Evolutionary conservation across 2,329 filamentous ascomycete species (phyloP), one percentile per base, ranked within the genome.

Genomic region (Colletotrichum orbiculare): DNA sequence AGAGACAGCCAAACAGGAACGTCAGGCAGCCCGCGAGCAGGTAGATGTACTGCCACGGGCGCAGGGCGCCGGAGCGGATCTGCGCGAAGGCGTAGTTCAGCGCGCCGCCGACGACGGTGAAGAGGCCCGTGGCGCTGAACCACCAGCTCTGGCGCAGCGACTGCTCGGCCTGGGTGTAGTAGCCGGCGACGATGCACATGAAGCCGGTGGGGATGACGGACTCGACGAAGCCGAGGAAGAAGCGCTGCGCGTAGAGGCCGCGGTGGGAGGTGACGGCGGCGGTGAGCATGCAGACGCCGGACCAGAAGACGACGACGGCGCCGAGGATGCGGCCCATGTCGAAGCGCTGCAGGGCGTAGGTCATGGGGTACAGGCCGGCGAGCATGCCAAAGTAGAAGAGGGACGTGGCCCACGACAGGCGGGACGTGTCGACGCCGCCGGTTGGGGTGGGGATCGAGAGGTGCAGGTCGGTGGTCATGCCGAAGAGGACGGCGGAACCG

Each of bases 331-430:
- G 82, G n/a, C 88, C 85, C 2, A 87, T 82, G 64, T 87, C 81
- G 78, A 92, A 91, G 17, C 86, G 85, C 74, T 94, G 91, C 1
- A 92, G 80, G 0, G 86, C 80, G 65, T 90, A 92, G 0, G 89
- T 89, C 85, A 93, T 88, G 2, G 91, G 91, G 67, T 92, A 93
- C 3, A 91, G 79, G 0, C 91, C 91, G 0, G 85, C 87, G 2
- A 94, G 82, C 89, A 92, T 91, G 42, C 91, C 91, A 69, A 94
- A 93, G 79, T 93, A 94, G 79, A 94, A 93, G 71, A 93, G 82
- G 0, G 89, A 93, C 0, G 90, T 93, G 2, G 91, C 91, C 91
- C 91, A 94, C 69, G 85, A 89, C 35, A 94, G 83, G 10, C 91
- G 85, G 0, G 85, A 83, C 0, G 91, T 93, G 72, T 91, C 85